Evolutionary conservation across 345 rosid species (phyloP).

Genomic region (Syzygium aqueum): DNA sequence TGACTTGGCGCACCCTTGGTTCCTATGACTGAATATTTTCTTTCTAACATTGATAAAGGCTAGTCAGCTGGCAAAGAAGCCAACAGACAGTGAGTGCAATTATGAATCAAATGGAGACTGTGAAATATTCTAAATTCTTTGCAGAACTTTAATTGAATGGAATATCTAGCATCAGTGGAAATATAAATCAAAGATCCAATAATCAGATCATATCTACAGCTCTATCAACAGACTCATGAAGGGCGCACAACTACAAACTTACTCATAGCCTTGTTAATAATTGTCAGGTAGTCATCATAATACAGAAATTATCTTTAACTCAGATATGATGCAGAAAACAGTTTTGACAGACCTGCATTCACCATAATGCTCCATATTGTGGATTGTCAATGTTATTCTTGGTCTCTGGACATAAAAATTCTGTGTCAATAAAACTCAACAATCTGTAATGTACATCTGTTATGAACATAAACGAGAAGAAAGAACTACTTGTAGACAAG

Average conservation of each 20-base stretch:
- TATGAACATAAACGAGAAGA: background rate
- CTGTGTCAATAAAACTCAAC: background rate
- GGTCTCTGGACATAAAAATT: conserved; percentile 22
- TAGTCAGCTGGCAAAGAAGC: background rate
- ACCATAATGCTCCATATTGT: conserved; percentile 55
- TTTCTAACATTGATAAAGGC: background rate
- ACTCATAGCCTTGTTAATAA: background rate
- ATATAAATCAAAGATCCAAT: background rate
- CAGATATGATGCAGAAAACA: background rate
- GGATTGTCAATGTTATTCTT: conserved; percentile 46
- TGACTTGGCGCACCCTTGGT: background rate
- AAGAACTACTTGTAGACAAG: background rate
- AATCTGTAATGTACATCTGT: background rate
- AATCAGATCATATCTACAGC: background rate
- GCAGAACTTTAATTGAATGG: background rate
- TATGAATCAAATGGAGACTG: background rate
- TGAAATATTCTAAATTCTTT: background rate
- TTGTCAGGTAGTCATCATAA: background rate
- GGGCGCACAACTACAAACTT: background rate
- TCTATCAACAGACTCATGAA: background rate
- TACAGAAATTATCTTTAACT: background rate
- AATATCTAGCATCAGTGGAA: background rate
- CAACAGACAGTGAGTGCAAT: background rate
- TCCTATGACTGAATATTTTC: background rate
- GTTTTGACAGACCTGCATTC: conserved; percentile 34